Conservation (phyloP, 257 asterid species). For the Apocynum venetum region DNA sequence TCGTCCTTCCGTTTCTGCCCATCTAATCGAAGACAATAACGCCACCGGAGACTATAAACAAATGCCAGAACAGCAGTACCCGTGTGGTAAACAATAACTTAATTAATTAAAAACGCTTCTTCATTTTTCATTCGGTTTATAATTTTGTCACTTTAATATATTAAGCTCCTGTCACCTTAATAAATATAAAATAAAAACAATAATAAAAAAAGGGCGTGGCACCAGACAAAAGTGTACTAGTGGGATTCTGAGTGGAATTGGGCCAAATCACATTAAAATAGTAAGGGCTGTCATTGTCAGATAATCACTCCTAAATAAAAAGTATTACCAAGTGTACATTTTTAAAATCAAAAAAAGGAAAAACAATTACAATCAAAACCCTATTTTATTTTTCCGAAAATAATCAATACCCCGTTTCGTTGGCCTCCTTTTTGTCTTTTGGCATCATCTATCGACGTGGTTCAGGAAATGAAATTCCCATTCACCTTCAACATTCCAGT, state of each 20-base stretch:
- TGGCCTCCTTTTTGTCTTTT: conserved; percentile 2
- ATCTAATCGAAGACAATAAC: too few relatives aligned
- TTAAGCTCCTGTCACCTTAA: too few relatives aligned
- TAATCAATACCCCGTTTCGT: not conserved
- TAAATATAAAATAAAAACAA: too few relatives aligned
- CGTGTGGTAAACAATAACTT: too few relatives aligned
- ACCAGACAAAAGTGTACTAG: not conserved
- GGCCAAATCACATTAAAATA: not conserved
- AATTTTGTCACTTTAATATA: too few relatives aligned
- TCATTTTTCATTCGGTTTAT: too few relatives aligned
- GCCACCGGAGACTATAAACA: too few relatives aligned
- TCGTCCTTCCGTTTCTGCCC: too few relatives aligned
- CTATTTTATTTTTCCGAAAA: too few relatives aligned
- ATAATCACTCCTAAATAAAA: not conserved
- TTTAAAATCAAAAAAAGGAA: not conserved
- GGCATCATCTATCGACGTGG: not conserved
- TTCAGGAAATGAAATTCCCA: not conserved
- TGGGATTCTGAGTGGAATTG: not conserved
- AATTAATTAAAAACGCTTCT: too few relatives aligned
- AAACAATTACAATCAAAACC: not conserved
- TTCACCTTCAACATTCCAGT: not conserved
- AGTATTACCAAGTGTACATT: not conserved
- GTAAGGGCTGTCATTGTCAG: not conserved
- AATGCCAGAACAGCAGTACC: too few relatives aligned
- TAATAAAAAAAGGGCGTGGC: too few relatives aligned